A percentile compares a stretch with the other conserved stretches of the same genome.
Evolutionary conservation across 1,139 yeast species (phyloP).

Genomic region (Candida gigantensis): DNA sequence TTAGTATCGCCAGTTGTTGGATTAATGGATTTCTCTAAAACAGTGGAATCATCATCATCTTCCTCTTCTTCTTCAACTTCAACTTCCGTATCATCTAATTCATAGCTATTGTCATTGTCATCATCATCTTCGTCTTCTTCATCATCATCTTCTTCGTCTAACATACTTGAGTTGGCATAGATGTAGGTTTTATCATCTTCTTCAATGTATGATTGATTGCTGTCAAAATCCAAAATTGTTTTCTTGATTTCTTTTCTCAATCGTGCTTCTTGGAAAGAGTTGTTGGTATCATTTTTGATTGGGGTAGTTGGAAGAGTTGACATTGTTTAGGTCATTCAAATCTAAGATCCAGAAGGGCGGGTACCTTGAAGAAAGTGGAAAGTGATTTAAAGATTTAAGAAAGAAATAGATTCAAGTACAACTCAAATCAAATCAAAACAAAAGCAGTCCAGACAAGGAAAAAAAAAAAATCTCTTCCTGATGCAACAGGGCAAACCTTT

Average conservation of each 20-base stretch:
- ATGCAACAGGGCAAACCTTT: background rate
- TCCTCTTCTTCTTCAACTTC: slow-evolving; percentile 17
- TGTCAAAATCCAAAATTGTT: slow-evolving; percentile 29
- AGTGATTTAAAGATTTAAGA: too few species aligned
- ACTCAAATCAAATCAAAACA: background rate
- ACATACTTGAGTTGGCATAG: slow-evolving; percentile 26
- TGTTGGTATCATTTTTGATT: slow-evolving; percentile 1
- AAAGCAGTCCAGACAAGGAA: background rate
- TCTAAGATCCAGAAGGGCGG: too few species aligned
- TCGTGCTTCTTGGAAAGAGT: slow-evolving; percentile 4
- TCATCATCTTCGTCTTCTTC: slow-evolving; percentile 16
- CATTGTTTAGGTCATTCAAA: background rate
- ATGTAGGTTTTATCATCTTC: slow-evolving; percentile 41
- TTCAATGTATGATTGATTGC: slow-evolving; percentile 34
- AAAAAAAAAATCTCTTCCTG: background rate
- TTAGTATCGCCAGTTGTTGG: slow-evolving; percentile 2
- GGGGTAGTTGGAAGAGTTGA: slow-evolving; percentile 4
- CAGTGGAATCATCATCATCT: slow-evolving; percentile 7
- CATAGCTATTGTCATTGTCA: slow-evolving; percentile 16
- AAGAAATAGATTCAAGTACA: background rate
- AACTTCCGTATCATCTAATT: slow-evolving; percentile 6
- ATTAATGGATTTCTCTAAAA: slow-evolving; percentile 4
- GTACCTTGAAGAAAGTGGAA: too few species aligned
- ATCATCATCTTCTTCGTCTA: slow-evolving; percentile 18
- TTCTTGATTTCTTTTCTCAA: slow-evolving; percentile 10